Base-by-base conservation (phyloP, 129 eudicot genomes). In the Lactuca saligna region DNA sequence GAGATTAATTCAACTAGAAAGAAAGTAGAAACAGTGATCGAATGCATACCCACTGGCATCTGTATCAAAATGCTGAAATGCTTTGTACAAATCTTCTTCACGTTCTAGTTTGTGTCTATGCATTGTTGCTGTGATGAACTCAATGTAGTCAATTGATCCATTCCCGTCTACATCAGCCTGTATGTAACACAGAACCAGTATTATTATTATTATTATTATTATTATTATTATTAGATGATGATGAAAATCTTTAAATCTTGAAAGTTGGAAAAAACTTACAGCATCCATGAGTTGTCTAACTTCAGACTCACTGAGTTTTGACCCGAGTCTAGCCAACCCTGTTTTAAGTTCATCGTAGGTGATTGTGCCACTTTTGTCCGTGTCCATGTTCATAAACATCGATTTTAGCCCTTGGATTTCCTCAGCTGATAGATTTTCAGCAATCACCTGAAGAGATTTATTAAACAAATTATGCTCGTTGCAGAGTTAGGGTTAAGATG, bases 101-200 rank as follows among this genome's bases (percentile, higher is more conserved):
- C 86, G 80, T 63, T 92, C 98, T 66, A 88, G 76, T 78, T 81
- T 88, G 86, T 88, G 89, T 71, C 91, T 84, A 73, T 92, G 98
- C 98, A 92, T 92, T 14, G 98, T 92, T 34, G 98, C 98, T 3
- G 98, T 92, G 57, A 88, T 81, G 74, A 92, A 92, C 84, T 92
- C 98, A 11, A 86, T 88, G 80, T 92, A 92, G 66, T 92, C 96
- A 15, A 92, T 92, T 16, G 96, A 72, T 62, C 98, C 98, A 15
- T 89, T 82, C 57, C 98, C 98, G 77, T 92, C 98, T 42, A 88
- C 96, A 32, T 92, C 98, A 34, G 96, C 98, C 98, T 92, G 29
- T 25, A 25, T 92, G 75, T 13, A 14, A 75, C 17, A 66, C 38
- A 20, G 4, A 54, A 17, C 4, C 31, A 12, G 15, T 46, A 8